A percentile compares a stretch with the other conserved stretches of the same genome.
These are phyloP conservation scores for Debaryomyces castellii DNA, from an alignment of 805 yeast species.

Conservation along the genomic window DNA sequence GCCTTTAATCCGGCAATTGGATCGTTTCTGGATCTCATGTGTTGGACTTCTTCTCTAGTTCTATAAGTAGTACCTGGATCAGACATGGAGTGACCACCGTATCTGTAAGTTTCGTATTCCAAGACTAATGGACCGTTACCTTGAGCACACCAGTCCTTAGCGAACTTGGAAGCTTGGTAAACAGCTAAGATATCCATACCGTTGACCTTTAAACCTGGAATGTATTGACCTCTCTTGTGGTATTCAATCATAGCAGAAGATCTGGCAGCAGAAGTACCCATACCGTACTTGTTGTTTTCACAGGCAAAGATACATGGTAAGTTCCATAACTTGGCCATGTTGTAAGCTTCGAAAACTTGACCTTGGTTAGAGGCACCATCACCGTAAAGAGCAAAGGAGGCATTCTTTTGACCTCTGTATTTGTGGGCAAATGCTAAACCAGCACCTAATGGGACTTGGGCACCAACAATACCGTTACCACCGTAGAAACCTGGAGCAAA, in stretches of 20 bases:
- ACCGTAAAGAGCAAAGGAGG: constrained; percentile 90
- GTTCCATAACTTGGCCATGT: constrained; percentile 99
- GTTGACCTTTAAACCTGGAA: constrained; percentile 96
- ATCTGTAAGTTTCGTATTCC: constrained; percentile 98
- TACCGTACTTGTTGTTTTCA: constrained; percentile 99
- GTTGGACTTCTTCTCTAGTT: constrained; percentile 99
- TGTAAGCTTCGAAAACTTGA: constrained; percentile 95
- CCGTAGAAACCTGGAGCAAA: constrained; percentile 94
- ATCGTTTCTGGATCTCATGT: constrained; percentile 98
- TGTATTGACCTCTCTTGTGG: constrained; percentile 98
- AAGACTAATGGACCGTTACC: constrained; percentile 96
- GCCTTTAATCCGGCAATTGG: constrained; percentile 96
- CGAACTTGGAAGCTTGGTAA: constrained; percentile 94
- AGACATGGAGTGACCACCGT: constrained; percentile 99
- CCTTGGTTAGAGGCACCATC: constrained; percentile 99
- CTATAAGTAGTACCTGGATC: constrained; percentile 99
- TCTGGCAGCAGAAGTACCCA: constrained; percentile 98
- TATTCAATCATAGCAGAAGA: constrained; percentile 96
- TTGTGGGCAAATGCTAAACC: constrained; percentile 99
- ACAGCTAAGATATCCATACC: constrained; percentile 98
- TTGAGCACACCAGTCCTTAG: constrained; percentile 90
- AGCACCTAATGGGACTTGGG: constrained; percentile 97
- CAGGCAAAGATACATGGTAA: constrained; percentile 93
- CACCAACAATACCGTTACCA: constrained; percentile 99
- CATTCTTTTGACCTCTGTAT: constrained; percentile 75